Percentiles rank a stretch among this genome's conserved stretches.
Conservation (phyloP, 805 yeast genomes). For the Kodamaea restingae region DNA sequence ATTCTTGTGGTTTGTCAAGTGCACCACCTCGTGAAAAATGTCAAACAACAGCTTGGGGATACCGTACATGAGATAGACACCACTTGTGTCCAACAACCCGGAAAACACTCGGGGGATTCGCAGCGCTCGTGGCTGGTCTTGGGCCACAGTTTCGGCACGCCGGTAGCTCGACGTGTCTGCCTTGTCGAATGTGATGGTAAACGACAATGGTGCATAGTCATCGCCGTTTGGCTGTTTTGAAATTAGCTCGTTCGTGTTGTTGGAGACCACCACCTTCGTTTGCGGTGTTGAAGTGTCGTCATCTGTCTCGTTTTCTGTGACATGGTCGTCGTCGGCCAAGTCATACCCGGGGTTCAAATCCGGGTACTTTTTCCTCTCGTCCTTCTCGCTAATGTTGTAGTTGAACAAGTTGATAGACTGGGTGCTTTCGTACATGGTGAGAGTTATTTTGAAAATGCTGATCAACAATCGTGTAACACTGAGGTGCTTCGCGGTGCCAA, state of each 20-base stretch:
- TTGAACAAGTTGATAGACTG: slow-evolving; percentile 46
- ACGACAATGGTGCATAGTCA: slow-evolving; percentile 20
- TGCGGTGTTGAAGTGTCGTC: slow-evolving; percentile 14
- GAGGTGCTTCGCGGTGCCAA: slow-evolving; percentile 12
- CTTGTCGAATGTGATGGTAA: slow-evolving; percentile 26
- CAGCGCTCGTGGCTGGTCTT: slow-evolving; percentile 5
- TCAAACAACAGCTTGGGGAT: slow-evolving; percentile 44
- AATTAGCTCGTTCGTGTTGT: slow-evolving; percentile 12
- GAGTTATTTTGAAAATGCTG: slow-evolving; percentile 28
- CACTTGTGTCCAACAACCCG: slow-evolving; percentile 10
- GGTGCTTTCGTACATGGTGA: slow-evolving; percentile 44
- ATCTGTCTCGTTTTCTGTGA: slow-evolving; percentile 8
- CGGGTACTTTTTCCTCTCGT: slow-evolving; percentile 38
- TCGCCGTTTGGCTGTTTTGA: too few relatives aligned
- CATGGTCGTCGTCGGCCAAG: slow-evolving; percentile 15
- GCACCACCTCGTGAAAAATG: slow-evolving; percentile 44
- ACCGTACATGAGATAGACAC: slow-evolving; percentile 43
- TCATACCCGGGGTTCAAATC: slow-evolving; percentile 41
- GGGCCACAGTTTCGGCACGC: slow-evolving; percentile 1
- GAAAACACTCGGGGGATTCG: slow-evolving; percentile 9
- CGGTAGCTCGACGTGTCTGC: slow-evolving; percentile 5
- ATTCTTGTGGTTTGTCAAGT: slow-evolving; percentile 49
- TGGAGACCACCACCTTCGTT: slow-evolving; percentile 13
- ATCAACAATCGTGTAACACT: slow-evolving; percentile 25
- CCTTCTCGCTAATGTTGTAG: slow-evolving; percentile 37